Base-by-base conservation (phyloP, 306 rosid species). In the Sphenostylis stenocarpa region DNA sequence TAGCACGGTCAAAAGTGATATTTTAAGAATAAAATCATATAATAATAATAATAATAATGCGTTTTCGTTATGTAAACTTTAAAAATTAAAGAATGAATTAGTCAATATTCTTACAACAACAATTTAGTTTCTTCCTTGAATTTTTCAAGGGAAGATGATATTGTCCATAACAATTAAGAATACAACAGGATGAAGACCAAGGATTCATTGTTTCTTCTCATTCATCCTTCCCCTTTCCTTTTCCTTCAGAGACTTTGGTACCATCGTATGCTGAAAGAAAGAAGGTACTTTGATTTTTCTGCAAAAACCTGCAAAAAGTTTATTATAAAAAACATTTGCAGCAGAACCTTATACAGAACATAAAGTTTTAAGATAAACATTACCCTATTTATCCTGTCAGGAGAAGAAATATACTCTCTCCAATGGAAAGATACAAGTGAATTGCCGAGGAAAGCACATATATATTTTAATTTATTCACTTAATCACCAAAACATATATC, bases 251-350 rank as follows among this genome's bases (percentile, higher is more conserved):
- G 41, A 81, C 84, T 86, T 91, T 86, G 17, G 81, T 4, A 75
- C 77, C 85, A 47, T 87, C 96, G 74, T 95, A 89, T 28, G 91
- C 88, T 14, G 96, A 85, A 57, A 90, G 88, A 73, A 90, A 95
- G 89, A 88, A 84, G 8, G 84, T 45, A 73, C 86, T 81, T 75
- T 92, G 97, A 84, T 89, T 88, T 80, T 89, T 92, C 92, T 88
- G 97, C 88, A 95, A 70, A 87, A 87, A 95, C 85, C 99, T 95
- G 89, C 90, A 71, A 67, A 23, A 36, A 52, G 53, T 28, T 47
- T 29, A 38, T 53, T 29, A 38, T 10, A 45, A 57, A 78, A 70
- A 75, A 24, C 73, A 79, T 48, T 29, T 38, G 64, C 73, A 61
- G 70, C 21, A 72, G 65, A 79, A 73, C 55, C 63, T 31, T 5